These are phyloP conservation scores for Fusarium sp. DNA, from an alignment of 2,329 filamentous ascomycete genomes.

Conservation along the genomic window DNA sequence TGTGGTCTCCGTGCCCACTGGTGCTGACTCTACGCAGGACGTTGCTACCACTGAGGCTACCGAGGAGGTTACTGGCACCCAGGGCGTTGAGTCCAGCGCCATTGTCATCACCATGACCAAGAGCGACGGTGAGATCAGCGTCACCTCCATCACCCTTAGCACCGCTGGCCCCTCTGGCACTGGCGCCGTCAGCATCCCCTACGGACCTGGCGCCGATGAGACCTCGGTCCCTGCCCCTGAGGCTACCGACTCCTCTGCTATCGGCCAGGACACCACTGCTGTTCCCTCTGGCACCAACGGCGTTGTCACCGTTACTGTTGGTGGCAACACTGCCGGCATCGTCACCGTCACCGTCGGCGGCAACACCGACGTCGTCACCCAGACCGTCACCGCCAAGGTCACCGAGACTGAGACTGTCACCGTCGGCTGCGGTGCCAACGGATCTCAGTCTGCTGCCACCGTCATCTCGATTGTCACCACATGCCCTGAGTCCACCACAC, in stretches of 20 bases:
- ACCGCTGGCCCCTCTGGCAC: conserved; percentile 29
- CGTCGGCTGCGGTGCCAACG: conserved; percentile 3
- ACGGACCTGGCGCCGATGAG: neutral
- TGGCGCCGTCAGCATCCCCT: conserved; percentile 13
- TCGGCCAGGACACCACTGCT: conserved; percentile 16
- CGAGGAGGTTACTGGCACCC: conserved; percentile 20
- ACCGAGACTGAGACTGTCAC: conserved; percentile 29
- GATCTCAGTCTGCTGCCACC: conserved; percentile 18
- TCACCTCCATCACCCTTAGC: conserved; percentile 25
- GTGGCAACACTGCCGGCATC: conserved; percentile 6
- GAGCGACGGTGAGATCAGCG: conserved; percentile 28
- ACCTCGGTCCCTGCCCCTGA: conserved; percentile 19
- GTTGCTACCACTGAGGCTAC: conserved; percentile 2
- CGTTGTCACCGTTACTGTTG: conserved; percentile 30
- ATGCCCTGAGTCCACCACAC: conserved; percentile 36
- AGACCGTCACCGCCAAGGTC: conserved; percentile 33
- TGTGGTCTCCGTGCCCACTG: neutral
- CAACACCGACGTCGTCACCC: conserved; percentile 27
- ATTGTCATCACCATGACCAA: conserved; percentile 35
- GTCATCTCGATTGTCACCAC: conserved; percentile 32
- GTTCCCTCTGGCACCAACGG: conserved; percentile 13
- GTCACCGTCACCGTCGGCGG: conserved; percentile 29
- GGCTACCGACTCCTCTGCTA: conserved; percentile 20
- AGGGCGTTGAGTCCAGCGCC: conserved; percentile 16
- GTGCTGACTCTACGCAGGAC: neutral